Conservation (phyloP, 208 protist genomes). For the Trichomonas tenax region DNA sequence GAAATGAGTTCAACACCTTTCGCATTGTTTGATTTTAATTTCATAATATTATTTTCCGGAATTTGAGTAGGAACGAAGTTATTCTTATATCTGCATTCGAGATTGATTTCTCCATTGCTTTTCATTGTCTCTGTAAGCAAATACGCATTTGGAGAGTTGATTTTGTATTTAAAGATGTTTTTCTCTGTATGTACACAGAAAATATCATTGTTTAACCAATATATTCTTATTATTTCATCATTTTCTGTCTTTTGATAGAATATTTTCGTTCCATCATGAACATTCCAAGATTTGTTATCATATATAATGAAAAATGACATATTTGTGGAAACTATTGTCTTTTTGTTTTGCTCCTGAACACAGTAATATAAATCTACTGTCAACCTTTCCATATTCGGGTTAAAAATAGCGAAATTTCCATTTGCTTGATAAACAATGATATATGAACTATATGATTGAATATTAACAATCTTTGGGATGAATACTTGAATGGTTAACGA, state of each 20-base stretch:
- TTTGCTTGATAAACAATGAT: not conserved
- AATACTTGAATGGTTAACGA: not conserved
- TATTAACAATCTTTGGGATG: not conserved
- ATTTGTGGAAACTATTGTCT: not conserved
- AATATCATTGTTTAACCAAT: not conserved
- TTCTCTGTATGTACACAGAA: not conserved
- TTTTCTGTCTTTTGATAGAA: not conserved
- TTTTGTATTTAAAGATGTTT: not conserved
- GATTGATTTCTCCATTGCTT: not conserved
- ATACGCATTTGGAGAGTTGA: not conserved
- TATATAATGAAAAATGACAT: not conserved
- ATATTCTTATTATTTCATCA: not conserved
- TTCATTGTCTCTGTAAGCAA: not conserved
- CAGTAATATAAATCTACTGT: not conserved
- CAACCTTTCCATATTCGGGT: not conserved
- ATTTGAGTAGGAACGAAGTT: too few relatives aligned
- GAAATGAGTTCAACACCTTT: not conserved
- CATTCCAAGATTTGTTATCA: not conserved
- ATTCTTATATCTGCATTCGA: not conserved
- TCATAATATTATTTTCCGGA: too few relatives aligned
- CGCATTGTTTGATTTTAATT: not conserved
- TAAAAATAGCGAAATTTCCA: not conserved
- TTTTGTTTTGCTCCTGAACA: not conserved
- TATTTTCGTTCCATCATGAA: not conserved
- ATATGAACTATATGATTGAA: not conserved